Base-by-base conservation (phyloP, 148 eudicot species). In the Diospyros lotus region DNA sequence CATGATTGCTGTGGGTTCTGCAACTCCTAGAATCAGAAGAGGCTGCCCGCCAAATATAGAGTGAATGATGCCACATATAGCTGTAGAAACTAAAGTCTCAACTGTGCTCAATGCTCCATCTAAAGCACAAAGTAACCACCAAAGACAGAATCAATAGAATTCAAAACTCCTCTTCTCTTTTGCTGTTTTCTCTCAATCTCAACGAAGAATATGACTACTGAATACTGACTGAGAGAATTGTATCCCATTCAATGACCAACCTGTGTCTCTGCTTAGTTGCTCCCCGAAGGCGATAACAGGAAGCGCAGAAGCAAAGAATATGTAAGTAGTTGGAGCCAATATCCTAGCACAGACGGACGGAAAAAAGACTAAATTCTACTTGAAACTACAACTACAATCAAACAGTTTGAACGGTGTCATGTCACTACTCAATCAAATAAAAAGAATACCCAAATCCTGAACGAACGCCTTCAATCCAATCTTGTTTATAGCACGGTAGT, bases 251-350 rank as follows among this genome's bases (percentile, higher is more conserved):
- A 5, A 18, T 6, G 45, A 48, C 40, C 6, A 75, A 84, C 91
- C 91, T 82, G 89, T 88, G 38, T 88, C 89, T 54, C 82, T 82
- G 72, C 76, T 82, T 64, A 88, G 63, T 59, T 88, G 89, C 75
- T 84, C 91, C 63, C 91, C 91, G 75, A 88, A 88, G 51, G 89
- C 87, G 64, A 88, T 84, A 50, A 88, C 91, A 69, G 91, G 91
- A 86, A 86, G 91, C 77, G 91, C 89, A 75, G 89, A 88, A 46
- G 91, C 91, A 72, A 88, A 88, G 76, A 86, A 85, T 45, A 84
- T 82, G 71, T 82, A 85, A 5, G 76, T 78, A 41, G 83, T 83
- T 58, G 91, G 88, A 43, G 88, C 91, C 88, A 87, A 80, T 66
- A 87, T 77, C 78, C 91, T 87, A 76, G 46, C 64, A 70, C 52